Evolutionary conservation across 345 rosid species (phyloP), one percentile per base, ranked within the genome.

Genomic region (Balakata baccata): DNA sequence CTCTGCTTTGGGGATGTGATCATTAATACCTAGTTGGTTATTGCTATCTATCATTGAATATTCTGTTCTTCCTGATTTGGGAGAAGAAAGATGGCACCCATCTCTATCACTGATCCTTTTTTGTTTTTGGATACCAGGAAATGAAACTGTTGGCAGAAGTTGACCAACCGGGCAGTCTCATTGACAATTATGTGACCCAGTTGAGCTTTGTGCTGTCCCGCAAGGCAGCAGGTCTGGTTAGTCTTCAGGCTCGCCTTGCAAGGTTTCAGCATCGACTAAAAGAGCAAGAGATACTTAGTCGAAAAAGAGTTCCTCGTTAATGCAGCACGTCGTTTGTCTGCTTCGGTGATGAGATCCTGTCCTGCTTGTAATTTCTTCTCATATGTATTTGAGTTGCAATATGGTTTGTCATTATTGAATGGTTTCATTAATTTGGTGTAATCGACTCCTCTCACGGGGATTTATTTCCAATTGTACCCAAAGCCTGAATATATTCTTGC

Each of bases 191-290:
- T 50, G 96, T 95, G 51, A 88, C 94, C 70, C 98, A 91, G 70
- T 72, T 95, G 85, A 92, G 87, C 84, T 89, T 90, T 81, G 92
- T 95, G 73, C 92, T 95, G 51, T 95, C 99, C 1, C 94, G 98
- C 78, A 95, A 95, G 84, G 99, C 98, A 71, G 99, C 97, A 37
- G 88, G 94, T 67, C 66, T 77, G 52, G 80, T 77, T 71, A 77
- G 80, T 66, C 98, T 95, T 69, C 98, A 92, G 79, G 96, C 99
- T 56, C 94, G 98, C 67, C 96, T 95, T 66, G 94, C 99, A 59
- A 87, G 96, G 81, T 92, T 95, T 85, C 99, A 92, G 78, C 97
- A 95, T 82, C 92, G 98, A 69, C 85, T 95, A 39, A 92, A 91
- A 81, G 97, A 95, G 75, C 96, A 88, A 76, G 99, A 95, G 86